Evolutionary conservation across 805 yeast species (phyloP), one percentile per base, ranked within the genome.

Genomic region (Kluyveromyces nonfermentans): DNA sequence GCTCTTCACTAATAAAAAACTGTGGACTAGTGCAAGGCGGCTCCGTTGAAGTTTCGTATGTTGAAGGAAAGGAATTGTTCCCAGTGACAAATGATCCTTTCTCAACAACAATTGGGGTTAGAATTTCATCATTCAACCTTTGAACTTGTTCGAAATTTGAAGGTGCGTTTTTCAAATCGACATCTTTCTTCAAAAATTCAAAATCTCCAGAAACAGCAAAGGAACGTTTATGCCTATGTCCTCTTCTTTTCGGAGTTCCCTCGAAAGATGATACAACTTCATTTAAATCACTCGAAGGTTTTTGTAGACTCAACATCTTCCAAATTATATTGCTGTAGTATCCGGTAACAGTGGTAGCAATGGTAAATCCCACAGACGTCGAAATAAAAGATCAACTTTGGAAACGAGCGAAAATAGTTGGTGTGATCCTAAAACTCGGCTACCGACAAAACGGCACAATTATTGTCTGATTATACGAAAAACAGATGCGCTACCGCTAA

Each of bases 181-280:
- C 42, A 7, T 47, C 43, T 18, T 57, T 59, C 35, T 60, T 62
- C 40, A 65, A 51, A 43, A 65, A 65, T 52, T 84, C 93, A 57
- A 85, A 83, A 59, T 87, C 95, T 4, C 93, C 93, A 7, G 93
- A 83, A 6, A 87, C 81, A 0, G 95, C 95, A 18, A 90, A 88
- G 0, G 95, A 86, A 42, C 96, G 68, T 55, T 85, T 76, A 56
- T 87, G 96, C 37, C 85, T 75, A 63, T 87, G 96, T 1, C 79
- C 77, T 49, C 76, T 67, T 54, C 67, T 67, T 37, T 62, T 54
- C 1, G 70, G 62, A 1, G 67, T 54, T n/a, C 37, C 32, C 12
- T 33, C 42, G 19, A 33, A 32, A 16, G 25, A 32, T 9, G 16
- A 18, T 16, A 18, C 30, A n/a, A 45, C 42, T 12, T 37, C 38